Conservation (phyloP, 805 yeast species). For the Barnettozyma wickerhamii region DNA sequence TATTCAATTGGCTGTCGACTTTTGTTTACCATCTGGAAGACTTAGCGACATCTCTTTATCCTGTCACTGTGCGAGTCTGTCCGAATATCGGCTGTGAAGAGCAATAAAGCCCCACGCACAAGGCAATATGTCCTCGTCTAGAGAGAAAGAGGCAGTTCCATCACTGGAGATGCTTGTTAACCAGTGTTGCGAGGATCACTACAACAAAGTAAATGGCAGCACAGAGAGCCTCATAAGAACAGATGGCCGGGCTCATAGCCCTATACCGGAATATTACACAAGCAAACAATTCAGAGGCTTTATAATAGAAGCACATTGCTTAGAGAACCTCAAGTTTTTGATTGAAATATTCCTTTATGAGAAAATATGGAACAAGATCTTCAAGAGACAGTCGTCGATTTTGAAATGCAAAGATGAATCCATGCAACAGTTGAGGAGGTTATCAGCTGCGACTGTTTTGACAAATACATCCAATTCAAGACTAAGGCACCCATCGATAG, state of each 20-base stretch:
- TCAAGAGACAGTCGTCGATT: conserved; percentile 28
- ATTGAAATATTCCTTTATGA: conserved; percentile 44
- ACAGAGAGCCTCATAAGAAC: neutral
- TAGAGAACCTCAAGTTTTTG: conserved; percentile 41
- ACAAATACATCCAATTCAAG: conserved; percentile 14
- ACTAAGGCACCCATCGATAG: conserved; percentile 19
- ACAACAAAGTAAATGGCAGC: conserved; percentile 7
- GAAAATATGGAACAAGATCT: conserved; percentile 34
- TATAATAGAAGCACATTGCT: conserved; percentile 37
- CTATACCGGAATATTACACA: conserved; percentile 13
- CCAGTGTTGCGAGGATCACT: conserved; percentile 26
- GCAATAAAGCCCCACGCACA: too few species aligned
- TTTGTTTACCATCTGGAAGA: too few species aligned
- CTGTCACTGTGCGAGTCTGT: too few species aligned
- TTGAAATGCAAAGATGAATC: conserved; percentile 27
- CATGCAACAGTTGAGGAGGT: conserved; percentile 13
- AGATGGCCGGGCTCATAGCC: too few species aligned
- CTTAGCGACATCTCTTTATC: too few species aligned
- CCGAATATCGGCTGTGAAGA: too few species aligned
- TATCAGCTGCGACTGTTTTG: conserved; percentile 19
- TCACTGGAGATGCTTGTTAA: conserved; percentile 25
- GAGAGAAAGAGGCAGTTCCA: conserved; percentile 11
- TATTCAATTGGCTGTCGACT: too few species aligned
- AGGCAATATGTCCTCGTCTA: neutral
- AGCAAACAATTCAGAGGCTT: conserved; percentile 30